Base-by-base conservation (phyloP, 495 filamentous ascomycete genomes). In the Penicillium coffeae region DNA sequence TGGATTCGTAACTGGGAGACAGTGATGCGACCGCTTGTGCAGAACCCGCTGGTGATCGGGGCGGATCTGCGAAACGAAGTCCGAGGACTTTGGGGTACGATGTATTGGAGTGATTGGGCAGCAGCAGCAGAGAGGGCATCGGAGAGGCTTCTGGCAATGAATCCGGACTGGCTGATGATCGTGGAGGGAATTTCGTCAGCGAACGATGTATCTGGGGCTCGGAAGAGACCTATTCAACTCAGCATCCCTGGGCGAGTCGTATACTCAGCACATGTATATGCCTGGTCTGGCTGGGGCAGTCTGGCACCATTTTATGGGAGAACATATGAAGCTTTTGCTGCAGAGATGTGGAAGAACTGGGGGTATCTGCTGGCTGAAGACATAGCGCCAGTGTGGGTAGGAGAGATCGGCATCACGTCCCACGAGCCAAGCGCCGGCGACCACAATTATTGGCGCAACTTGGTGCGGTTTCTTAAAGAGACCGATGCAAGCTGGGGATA, bases 251-350 rank as follows among this genome's bases (percentile, higher is more conserved):
- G 76, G 46, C 68, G 73, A 1, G 69, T 84, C 12, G 79, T 84
- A n/a, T 85, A 83, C 60, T 79, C 76, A 46, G 70, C 75, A 0
- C 81, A 85, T 56, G 81, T 83, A 6, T 83, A 83, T 55, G 52
- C 68, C 13, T 84, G 80, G 80, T 81, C 77, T 36, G 80, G 81
- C 35, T 83, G 80, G 80, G 78, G 79, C 6, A 76, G 71, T 37
- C 41, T 70, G 35, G 69, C 67, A 12, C 79, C 79, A 0, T 83
- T 78, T 48, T 62, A 73, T 3, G 66, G 69, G 55, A 70, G 81
- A 22, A 66, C 62, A 25, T 85, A 83, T 51, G 59, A 68, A 8
- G 76, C 74, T 41, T 83, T 85, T 58, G 73, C 74, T 14, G 65
- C 69, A 41, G 66, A 74, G 37, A 83, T 83, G 81, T 61, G 72